phyloP scores from a whole-genome alignment of 2,329 filamentous ascomycete species.

The Claviceps africana region DNA sequence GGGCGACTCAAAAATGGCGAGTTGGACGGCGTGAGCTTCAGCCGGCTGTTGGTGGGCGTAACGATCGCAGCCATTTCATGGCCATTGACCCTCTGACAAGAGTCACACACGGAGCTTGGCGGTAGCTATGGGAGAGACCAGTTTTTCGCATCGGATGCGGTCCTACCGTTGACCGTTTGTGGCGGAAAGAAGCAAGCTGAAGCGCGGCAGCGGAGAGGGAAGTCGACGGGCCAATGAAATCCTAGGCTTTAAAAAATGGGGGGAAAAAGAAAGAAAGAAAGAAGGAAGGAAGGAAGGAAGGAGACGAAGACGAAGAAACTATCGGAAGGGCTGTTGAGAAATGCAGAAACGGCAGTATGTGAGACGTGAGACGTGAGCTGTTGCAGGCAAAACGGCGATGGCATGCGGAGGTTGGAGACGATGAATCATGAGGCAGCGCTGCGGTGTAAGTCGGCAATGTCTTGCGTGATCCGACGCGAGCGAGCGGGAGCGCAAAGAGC shows the following conservation, averaged over 20 bases:
- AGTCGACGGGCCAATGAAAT: neutral
- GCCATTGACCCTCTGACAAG: slow-evolving; percentile 32
- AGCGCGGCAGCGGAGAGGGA: neutral
- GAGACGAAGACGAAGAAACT: neutral
- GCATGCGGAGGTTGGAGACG: neutral
- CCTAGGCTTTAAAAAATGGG: too few species aligned
- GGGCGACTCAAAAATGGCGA: slow-evolving; percentile 54
- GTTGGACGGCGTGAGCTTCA: slow-evolving; percentile 63
- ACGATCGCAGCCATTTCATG: slow-evolving; percentile 35
- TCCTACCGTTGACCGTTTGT: neutral
- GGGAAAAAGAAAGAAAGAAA: neutral
- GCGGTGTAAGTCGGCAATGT: slow-evolving; percentile 7
- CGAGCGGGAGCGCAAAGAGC: neutral
- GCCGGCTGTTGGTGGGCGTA: slow-evolving; percentile 41
- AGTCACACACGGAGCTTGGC: slow-evolving; percentile 1
- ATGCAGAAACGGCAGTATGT: neutral
- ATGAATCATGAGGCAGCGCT: neutral
- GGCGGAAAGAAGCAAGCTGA: neutral
- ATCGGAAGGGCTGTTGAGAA: neutral
- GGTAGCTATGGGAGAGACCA: neutral
- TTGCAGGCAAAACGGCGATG: neutral
- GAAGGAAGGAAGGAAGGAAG: neutral
- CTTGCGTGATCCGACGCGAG: too few species aligned
- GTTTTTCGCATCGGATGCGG: neutral
- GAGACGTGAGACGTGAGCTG: neutral